These are phyloP conservation scores for Heracleum sosnowskyi DNA, from an alignment of 129 eudicot species.

Conservation along the genomic window DNA sequence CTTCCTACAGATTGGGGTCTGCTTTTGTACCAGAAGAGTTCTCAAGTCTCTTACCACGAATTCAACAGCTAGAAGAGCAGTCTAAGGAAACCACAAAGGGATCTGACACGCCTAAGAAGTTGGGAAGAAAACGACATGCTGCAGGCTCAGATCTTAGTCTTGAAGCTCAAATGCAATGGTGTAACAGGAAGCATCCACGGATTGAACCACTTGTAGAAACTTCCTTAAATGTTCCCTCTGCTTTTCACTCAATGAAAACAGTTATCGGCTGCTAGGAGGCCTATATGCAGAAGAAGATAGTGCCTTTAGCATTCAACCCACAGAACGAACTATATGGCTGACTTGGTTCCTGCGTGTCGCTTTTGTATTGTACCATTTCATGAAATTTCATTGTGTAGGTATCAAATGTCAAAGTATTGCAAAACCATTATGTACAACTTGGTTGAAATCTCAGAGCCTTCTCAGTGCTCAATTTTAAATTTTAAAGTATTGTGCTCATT, in stretches of 20 bases:
- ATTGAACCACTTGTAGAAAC: slow-evolving; percentile 3
- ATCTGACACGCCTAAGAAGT: neutral
- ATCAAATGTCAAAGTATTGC: neutral
- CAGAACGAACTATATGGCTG: neutral
- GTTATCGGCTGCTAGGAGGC: neutral
- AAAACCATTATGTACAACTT: neutral
- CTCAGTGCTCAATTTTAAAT: neutral
- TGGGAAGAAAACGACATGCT: neutral
- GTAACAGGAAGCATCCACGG: neutral
- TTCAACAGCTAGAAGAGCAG: slow-evolving; percentile 7
- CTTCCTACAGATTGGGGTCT: slow-evolving; percentile 2
- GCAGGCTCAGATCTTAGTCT: neutral
- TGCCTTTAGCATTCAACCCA: neutral
- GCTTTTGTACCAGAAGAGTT: slow-evolving; percentile 6
- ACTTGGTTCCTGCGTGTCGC: neutral
- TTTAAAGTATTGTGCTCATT: no score
- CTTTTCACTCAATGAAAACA: neutral
- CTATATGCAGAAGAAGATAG: neutral
- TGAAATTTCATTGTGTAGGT: neutral
- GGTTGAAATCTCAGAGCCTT: neutral
- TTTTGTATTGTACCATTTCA: neutral
- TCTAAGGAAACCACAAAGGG: neutral
- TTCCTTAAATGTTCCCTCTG: neutral
- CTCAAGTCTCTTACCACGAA: neutral
- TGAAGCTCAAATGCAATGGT: neutral